A percentile compares a stretch with the other conserved stretches of the same genome.
Evolutionary conservation across 208 protist genomes (phyloP).

Genomic region (Leptomonas pyrrhocoris): DNA sequence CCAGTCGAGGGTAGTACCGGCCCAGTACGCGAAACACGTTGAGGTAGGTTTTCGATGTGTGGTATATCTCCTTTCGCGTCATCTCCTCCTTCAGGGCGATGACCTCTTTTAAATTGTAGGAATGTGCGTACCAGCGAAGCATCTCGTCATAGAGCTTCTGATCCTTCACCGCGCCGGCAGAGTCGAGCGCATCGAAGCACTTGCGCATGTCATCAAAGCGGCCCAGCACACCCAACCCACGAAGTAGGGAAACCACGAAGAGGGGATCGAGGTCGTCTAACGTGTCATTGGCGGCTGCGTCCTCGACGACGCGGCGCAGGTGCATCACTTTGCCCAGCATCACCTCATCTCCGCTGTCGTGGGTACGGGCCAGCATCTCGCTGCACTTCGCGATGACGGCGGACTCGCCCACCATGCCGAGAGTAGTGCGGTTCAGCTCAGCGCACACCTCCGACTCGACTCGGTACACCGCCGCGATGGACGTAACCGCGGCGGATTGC

Average conservation of each 20-base stretch:
- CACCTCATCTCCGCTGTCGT: slow-evolving; percentile 65
- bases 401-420: slow-evolving; percentile 75
- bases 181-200: slow-evolving; percentile 66
- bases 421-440: slow-evolving; percentile 42
- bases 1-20: slow-evolving; percentile 88
- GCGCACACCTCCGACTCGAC: slow-evolving; percentile 54
- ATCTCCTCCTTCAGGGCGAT: slow-evolving; percentile 91
- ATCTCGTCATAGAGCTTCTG: slow-evolving; percentile 89
- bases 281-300: slow-evolving; percentile 58
- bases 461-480: slow-evolving; percentile 62
- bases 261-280: slow-evolving; percentile 70
- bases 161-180: slow-evolving; percentile 56
- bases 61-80: slow-evolving; percentile 72
- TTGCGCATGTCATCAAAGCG: slow-evolving; percentile 79
- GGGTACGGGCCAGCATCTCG: slow-evolving; percentile 60
- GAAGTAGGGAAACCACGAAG: slow-evolving; percentile 71
- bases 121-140: slow-evolving; percentile 85
- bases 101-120: slow-evolving; percentile 87
- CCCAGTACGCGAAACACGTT: slow-evolving; percentile 88
- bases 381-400: slow-evolving; percentile 78
- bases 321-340: slow-evolving; percentile 85
- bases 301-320: slow-evolving; percentile 64
- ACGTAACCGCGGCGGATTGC: slow-evolving; percentile 22
- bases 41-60: slow-evolving; percentile 81
- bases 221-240: slow-evolving; percentile 83